phyloP scores from a whole-genome alignment of 73 alveolate genomes.

The Symbiodinium natans region DNA sequence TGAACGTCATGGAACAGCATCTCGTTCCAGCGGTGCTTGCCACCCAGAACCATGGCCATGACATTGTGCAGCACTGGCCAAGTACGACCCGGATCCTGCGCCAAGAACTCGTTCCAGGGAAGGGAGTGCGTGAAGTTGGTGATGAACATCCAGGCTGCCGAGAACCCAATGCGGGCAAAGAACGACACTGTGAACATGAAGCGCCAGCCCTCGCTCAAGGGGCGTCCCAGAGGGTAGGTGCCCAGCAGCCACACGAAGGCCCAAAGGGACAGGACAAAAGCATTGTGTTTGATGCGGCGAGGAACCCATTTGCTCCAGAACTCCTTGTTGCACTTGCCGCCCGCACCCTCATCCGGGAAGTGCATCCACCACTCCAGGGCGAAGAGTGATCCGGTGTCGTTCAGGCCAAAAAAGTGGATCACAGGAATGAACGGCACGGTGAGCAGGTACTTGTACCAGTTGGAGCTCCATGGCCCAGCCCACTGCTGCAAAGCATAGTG shows the following conservation, averaged over 20 bases:
- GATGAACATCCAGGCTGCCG: slow-evolving; percentile 78
- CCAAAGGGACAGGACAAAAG: slow-evolving; percentile 37
- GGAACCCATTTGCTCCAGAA: slow-evolving; percentile 76
- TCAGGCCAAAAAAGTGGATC: slow-evolving; percentile 78
- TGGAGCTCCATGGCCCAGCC: slow-evolving; percentile 11
- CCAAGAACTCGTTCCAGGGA: slow-evolving; percentile 73
- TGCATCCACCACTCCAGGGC: slow-evolving; percentile 89
- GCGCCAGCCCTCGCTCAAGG: slow-evolving; percentile 63
- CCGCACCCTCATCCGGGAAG: slow-evolving; percentile 86
- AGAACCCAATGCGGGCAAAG: slow-evolving; percentile 48
- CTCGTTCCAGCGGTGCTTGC: slow-evolving; percentile 89
- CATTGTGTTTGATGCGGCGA: slow-evolving; percentile 31
- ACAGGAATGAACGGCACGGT: neutral
- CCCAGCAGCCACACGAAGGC: slow-evolving; percentile 61
- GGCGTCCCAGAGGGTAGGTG: slow-evolving; percentile 77
- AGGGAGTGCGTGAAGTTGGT: slow-evolving; percentile 63
- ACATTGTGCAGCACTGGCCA: slow-evolving; percentile 68
- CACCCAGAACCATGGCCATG: slow-evolving; percentile 63
- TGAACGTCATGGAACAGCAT: slow-evolving; percentile 76
- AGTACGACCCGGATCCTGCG: slow-evolving; percentile 77
- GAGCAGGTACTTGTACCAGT: slow-evolving; percentile 55
- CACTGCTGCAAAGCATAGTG: neutral
- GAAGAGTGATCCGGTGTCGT: slow-evolving; percentile 74
- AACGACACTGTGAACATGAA: slow-evolving; percentile 54
- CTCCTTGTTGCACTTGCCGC: slow-evolving; percentile 94